Evolutionary conservation across 2,329 filamentous ascomycete genomes (phyloP).

Genomic region (Penicillium griseofulvum): DNA sequence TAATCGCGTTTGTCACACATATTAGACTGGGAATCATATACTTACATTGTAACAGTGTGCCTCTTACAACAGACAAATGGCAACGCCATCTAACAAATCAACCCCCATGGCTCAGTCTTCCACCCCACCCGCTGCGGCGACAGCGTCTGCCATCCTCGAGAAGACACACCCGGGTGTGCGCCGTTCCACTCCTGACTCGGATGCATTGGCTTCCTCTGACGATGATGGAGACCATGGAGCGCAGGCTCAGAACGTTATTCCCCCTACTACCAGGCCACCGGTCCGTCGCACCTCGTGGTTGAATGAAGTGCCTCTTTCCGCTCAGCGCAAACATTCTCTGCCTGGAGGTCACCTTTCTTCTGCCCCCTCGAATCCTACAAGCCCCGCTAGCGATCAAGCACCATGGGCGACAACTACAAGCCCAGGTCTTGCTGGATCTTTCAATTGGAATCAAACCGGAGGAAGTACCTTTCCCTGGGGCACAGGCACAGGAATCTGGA

Average conservation of each 20-base stretch:
- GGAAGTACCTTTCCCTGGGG: constrained; percentile 64
- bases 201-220: constrained; percentile 89
- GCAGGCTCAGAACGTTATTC: constrained; percentile 47
- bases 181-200: constrained; percentile 88
- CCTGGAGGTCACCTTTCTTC: constrained; percentile 73
- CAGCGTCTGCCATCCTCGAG: constrained; percentile 66
- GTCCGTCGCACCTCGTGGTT: constrained; percentile 78
- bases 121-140: constrained; percentile 54
- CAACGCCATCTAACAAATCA: constrained; percentile 30
- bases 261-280: constrained; percentile 57
- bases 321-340: constrained; percentile 73
- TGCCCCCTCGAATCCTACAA: constrained; percentile 75
- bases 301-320: constrained; percentile 70
- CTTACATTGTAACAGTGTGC: constrained; percentile 12
- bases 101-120: constrained; percentile 30
- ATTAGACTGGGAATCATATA: not conserved
- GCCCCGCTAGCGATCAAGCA: constrained; percentile 66
- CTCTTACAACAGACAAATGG: constrained; percentile 43
- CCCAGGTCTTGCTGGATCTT: constrained; percentile 39
- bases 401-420: constrained; percentile 43
- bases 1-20: not conserved
- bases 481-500: constrained; percentile 80
- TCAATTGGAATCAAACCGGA: constrained; percentile 47
- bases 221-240: constrained; percentile 75
- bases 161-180: constrained; percentile 68